These are phyloP conservation scores for Spinellus fusiger DNA, from an alignment of 192 early-diverging fungal species.

Conservation along the genomic window DNA sequence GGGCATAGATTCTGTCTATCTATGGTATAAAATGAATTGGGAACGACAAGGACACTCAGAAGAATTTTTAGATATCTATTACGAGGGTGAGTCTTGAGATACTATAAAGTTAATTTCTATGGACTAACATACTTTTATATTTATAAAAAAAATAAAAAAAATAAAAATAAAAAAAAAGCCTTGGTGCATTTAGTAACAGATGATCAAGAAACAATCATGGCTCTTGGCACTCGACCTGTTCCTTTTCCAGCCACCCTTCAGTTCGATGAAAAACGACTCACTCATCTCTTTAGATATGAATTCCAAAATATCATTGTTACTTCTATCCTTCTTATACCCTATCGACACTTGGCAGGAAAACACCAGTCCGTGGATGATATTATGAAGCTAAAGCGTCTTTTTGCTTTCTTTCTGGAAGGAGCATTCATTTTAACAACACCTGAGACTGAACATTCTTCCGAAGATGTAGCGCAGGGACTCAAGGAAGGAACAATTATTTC, in stretches of 20 bases:
- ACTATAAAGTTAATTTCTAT: too few species aligned
- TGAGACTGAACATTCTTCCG: neutral
- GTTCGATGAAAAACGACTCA: constrained; percentile 34
- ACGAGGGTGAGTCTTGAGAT: constrained; percentile 13
- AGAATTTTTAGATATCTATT: constrained; percentile 17
- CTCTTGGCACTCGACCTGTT: neutral
- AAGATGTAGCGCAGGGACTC: neutral
- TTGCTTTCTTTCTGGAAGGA: constrained; percentile 28
- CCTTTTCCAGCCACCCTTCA: constrained; percentile 26
- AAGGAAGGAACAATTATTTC: constrained; percentile 2
- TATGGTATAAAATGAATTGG: constrained; percentile 35
- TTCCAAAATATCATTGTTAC: constrained; percentile 38
- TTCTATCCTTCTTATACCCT: constrained; percentile 34
- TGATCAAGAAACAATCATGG: constrained; percentile 3
- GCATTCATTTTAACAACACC: neutral
- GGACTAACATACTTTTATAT: too few species aligned
- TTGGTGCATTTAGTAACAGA: constrained; percentile 10
- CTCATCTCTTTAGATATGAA: constrained; percentile 36
- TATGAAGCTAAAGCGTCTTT: constrained; percentile 32
- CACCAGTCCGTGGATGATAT: constrained; percentile 31
- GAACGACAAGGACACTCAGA: constrained; percentile 21
- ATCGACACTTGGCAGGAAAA: constrained; percentile 33
- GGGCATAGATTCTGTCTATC: constrained; percentile 15
- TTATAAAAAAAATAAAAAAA: too few species aligned
- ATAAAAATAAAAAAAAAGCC: too few species aligned